These are phyloP conservation scores for Lichina pygmaea DNA, from an alignment of 495 filamentous ascomycete genomes.

Conservation along the genomic window DNA sequence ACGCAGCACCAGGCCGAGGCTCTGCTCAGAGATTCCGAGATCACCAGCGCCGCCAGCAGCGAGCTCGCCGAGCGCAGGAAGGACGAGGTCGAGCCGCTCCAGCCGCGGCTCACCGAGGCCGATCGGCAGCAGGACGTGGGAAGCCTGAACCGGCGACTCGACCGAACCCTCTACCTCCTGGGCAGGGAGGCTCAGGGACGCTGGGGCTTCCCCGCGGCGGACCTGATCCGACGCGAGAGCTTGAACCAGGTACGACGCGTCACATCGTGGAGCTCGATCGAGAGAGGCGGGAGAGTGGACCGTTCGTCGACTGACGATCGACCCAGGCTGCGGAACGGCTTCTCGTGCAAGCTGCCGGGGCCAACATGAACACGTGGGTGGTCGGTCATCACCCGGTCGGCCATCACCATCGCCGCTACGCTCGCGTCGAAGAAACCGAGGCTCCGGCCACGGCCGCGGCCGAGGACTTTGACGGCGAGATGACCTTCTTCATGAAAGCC, in stretches of 20 bases:
- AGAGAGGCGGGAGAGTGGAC: neutral
- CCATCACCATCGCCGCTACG: conserved; percentile 25
- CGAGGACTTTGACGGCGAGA: conserved; percentile 23
- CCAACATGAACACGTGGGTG: conserved; percentile 99
- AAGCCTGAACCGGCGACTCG: conserved; percentile 51
- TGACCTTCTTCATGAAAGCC: conserved; percentile 85
- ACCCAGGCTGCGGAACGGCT: conserved; percentile 54
- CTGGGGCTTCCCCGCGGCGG: conserved; percentile 58
- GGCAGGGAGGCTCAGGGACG: conserved; percentile 37
- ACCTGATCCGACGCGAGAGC: conserved; percentile 38
- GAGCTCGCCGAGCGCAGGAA: conserved; percentile 32
- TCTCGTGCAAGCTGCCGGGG: conserved; percentile 45
- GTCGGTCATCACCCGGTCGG: conserved; percentile 77
- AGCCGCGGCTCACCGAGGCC: conserved; percentile 48
- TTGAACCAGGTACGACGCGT: conserved; percentile 43
- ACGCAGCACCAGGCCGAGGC: conserved; percentile 32
- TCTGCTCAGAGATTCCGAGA: conserved; percentile 53
- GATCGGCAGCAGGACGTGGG: conserved; percentile 45
- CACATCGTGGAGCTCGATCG: neutral
- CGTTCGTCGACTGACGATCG: conserved; percentile 3
- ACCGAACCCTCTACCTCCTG: conserved; percentile 62
- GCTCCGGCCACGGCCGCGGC: conserved; percentile 10
- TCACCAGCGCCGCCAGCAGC: conserved; percentile 20
- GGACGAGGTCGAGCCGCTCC: conserved; percentile 43
- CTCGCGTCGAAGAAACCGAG: conserved; percentile 13